A percentile compares a stretch with the other conserved stretches of the same genome.
Evolutionary conservation across 2,329 filamentous ascomycete species (phyloP).

Genomic region (Didymella arachidicola): DNA sequence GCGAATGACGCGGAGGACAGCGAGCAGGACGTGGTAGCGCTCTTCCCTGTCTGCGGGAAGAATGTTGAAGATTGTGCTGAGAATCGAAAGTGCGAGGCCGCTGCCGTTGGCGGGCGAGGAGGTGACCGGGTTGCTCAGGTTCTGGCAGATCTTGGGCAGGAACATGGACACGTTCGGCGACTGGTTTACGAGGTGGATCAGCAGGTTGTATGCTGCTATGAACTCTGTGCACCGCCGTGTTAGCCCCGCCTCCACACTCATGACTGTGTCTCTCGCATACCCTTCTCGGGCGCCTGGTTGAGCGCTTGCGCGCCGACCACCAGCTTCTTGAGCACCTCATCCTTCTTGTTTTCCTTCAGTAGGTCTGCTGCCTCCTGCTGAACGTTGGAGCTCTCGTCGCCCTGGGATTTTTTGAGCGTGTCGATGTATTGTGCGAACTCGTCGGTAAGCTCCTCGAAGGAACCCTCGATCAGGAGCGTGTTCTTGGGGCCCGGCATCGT

Average conservation of each 20-base stretch:
- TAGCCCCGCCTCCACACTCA: conserved; percentile 28
- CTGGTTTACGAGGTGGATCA: conserved; percentile 90
- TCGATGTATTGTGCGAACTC: conserved; percentile 97
- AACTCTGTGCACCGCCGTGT: conserved; percentile 68
- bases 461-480: conserved; percentile 82
- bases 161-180: conserved; percentile 84
- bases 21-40: conserved; percentile 88
- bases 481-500: conserved; percentile 68
- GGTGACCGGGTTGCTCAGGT: conserved; percentile 82
- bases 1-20: conserved; percentile 84
- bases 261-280: conserved; percentile 49
- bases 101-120: conserved; percentile 86
- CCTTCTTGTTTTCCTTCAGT: conserved; percentile 72
- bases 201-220: conserved; percentile 93
- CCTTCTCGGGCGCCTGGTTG: conserved; percentile 89
- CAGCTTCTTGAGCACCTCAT: conserved; percentile 88
- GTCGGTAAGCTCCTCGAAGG: conserved; percentile 88
- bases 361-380: conserved; percentile 74
- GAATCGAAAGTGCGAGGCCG: conserved; percentile 84
- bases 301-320: conserved; percentile 79
- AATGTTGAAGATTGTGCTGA: conserved; percentile 98
- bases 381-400: conserved; percentile 62
- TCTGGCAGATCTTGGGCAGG: conserved; percentile 86
- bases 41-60: conserved; percentile 73
- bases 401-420: conserved; percentile 71